A percentile compares a stretch with the other conserved stretches of the same genome.
Conservation (phyloP, 768 basidiomycete genomes). For the Mycena maculata region DNA sequence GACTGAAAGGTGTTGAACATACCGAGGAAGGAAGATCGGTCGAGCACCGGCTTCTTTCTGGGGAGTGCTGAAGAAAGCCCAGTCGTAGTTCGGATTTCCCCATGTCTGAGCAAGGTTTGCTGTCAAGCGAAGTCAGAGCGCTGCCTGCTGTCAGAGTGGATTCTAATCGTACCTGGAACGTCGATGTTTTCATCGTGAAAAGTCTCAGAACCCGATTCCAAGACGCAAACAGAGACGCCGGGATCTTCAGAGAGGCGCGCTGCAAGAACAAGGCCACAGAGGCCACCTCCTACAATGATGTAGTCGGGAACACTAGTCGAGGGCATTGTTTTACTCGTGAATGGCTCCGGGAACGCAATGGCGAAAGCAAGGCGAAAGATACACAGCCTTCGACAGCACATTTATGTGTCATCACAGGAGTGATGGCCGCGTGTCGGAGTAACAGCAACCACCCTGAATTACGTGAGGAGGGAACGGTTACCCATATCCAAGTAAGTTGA, state of each 20-base stretch:
- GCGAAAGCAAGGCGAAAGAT: not conserved
- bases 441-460: no score
- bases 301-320: conserved; percentile 8
- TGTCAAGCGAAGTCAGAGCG: not conserved
- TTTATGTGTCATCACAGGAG: no score
- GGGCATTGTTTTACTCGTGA: conserved; percentile 1
- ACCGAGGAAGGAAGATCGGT: conserved; percentile 17
- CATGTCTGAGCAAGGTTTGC: conserved; percentile 15
- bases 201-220: conserved; percentile 9
- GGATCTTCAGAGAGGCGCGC: conserved; percentile 15
- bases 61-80: conserved; percentile 9
- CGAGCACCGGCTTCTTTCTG: conserved; percentile 11
- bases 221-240: conserved; percentile 8
- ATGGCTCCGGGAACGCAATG: not conserved
- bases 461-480: no score
- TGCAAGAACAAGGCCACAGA: conserved; percentile 16
- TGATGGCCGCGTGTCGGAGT: no score
- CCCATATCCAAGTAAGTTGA: no score
- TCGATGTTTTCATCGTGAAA: conserved; percentile 17
- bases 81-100: conserved; percentile 9
- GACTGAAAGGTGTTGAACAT: not conserved
- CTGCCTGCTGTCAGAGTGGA: not conserved
- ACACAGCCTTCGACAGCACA: no score
- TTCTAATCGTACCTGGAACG: conserved; percentile 10
- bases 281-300: conserved; percentile 13